A percentile compares a stretch with the other conserved stretches of the same genome.
phyloP scores from a whole-genome alignment of 1,284 basidiomycete genomes.

The Mycosarcoma maydis region DNA sequence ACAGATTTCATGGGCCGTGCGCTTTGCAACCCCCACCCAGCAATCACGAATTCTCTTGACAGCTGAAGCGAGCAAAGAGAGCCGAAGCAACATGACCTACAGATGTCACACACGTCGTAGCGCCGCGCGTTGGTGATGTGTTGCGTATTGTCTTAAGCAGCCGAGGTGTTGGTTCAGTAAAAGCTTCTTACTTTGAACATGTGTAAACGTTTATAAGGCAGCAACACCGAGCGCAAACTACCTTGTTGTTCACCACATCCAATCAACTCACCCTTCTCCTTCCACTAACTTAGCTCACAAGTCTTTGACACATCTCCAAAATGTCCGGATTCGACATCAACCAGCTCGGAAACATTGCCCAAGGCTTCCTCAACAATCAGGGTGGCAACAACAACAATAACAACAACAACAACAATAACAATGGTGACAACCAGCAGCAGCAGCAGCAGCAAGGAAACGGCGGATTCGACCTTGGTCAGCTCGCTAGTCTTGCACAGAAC shows the following conservation, averaged over 20 bases:
- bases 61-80: constrained; percentile 6
- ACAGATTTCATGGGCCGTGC: constrained; percentile 14
- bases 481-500: constrained; percentile 47
- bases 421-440: constrained; percentile 14
- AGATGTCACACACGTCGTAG: too few species aligned
- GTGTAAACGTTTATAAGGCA: neutral
- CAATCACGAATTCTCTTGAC: neutral
- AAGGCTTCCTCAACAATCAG: constrained; percentile 44
- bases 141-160: constrained; percentile 5
- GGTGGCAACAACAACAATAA: constrained; percentile 24
- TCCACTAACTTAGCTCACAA: too few species aligned
- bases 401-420: constrained; percentile 20
- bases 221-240: neutral
- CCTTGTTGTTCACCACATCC: neutral
- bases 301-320: neutral
- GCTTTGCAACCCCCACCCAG: neutral
- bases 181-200: constrained; percentile 7
- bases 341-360: constrained; percentile 40
- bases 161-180: constrained; percentile 12
- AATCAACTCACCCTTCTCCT: neutral
- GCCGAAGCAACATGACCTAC: too few species aligned
- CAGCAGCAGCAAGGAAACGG: constrained; percentile 27
- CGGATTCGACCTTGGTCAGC: constrained; percentile 53
- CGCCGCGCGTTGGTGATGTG: constrained; percentile 4
- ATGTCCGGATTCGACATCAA: constrained; percentile 45